Percentiles rank a stretch among this genome's conserved stretches.
These are phyloP conservation scores for Penicillium coffeae DNA, from an alignment of 495 filamentous ascomycete genomes.

Conservation along the genomic window DNA sequence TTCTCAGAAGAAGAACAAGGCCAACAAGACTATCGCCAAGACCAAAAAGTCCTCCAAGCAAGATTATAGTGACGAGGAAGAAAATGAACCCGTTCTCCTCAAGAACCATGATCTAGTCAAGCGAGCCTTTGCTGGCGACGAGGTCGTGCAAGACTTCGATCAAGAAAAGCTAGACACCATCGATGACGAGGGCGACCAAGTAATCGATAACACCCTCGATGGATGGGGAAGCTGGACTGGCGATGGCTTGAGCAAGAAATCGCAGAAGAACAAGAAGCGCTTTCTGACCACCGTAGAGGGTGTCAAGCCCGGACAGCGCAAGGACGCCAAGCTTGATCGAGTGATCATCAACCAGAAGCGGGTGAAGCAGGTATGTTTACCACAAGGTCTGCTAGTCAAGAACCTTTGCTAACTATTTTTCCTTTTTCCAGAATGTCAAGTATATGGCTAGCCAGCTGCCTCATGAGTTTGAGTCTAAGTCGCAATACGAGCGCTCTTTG, in stretches of 20 bases:
- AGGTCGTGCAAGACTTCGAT: slow-evolving; percentile 79
- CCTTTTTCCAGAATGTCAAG: slow-evolving; percentile 63
- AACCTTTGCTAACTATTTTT: slow-evolving; percentile 22
- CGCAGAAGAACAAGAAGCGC: slow-evolving; percentile 57
- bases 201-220: slow-evolving; percentile 77
- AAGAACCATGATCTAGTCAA: slow-evolving; percentile 79
- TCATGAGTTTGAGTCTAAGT: slow-evolving; percentile 76
- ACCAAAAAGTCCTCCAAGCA: slow-evolving; percentile 24
- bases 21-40: slow-evolving; percentile 16
- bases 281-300: slow-evolving; percentile 70
- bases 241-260: slow-evolving; percentile 65
- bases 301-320: slow-evolving; percentile 69
- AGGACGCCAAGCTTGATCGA: slow-evolving; percentile 73
- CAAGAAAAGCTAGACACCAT: slow-evolving; percentile 71
- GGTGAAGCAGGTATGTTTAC: slow-evolving; percentile 73
- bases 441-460: slow-evolving; percentile 81
- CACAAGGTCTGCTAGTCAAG: background rate
- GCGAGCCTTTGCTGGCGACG: slow-evolving; percentile 83
- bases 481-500: slow-evolving; percentile 88
- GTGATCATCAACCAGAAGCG: slow-evolving; percentile 94
- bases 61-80: slow-evolving; percentile 52
- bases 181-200: slow-evolving; percentile 79
- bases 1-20: slow-evolving; percentile 18
- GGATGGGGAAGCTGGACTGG: slow-evolving; percentile 94
- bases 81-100: slow-evolving; percentile 59